Percentiles rank a stretch among this genome's conserved stretches.
phyloP scores from a whole-genome alignment of 441 rosid species.

The Arabidopsis lyrata region DNA sequence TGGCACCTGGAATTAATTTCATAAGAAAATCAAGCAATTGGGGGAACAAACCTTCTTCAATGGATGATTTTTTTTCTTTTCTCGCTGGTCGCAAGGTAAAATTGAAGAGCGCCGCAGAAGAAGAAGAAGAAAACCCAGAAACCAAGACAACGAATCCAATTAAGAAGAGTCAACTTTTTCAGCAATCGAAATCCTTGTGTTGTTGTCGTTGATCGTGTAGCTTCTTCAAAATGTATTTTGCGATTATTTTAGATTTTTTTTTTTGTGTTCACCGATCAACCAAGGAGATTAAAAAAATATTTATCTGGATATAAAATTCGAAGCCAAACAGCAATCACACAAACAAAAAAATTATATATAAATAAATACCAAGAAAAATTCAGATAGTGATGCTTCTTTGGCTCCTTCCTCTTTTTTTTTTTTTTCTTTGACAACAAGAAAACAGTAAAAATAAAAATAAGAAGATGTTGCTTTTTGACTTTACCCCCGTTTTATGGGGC shows the following conservation, averaged over 20 bases:
- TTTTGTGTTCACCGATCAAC: slow-evolving; percentile 30
- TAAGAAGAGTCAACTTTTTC: slow-evolving; percentile 36
- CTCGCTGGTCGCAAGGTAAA: slow-evolving; percentile 15
- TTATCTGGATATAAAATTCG: slow-evolving; percentile 38
- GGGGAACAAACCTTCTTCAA: slow-evolving; percentile 33
- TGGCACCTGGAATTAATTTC: neutral
- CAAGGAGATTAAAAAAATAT: neutral
- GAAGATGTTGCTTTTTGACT: slow-evolving; percentile 1
- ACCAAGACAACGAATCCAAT: slow-evolving; percentile 29
- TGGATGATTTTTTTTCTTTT: slow-evolving; percentile 10
- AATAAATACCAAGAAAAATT: slow-evolving; percentile 23
- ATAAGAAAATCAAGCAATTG: neutral
- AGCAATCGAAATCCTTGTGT: slow-evolving; percentile 32
- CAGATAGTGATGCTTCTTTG: slow-evolving; percentile 38
- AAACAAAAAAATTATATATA: neutral
- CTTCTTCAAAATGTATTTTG: slow-evolving; percentile 2
- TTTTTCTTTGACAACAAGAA: neutral
- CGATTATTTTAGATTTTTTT: slow-evolving; percentile 12
- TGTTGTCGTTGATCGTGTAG: slow-evolving; percentile 15
- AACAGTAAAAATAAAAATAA: neutral
- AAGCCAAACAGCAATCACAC: slow-evolving; percentile 39
- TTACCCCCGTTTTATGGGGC: slow-evolving; percentile 18
- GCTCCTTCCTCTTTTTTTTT: neutral
- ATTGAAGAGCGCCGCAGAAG: neutral
- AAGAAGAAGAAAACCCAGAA: slow-evolving; percentile 37